Conservation (phyloP, 352 stramenopile genomes). For the Phytophthora quininea region DNA sequence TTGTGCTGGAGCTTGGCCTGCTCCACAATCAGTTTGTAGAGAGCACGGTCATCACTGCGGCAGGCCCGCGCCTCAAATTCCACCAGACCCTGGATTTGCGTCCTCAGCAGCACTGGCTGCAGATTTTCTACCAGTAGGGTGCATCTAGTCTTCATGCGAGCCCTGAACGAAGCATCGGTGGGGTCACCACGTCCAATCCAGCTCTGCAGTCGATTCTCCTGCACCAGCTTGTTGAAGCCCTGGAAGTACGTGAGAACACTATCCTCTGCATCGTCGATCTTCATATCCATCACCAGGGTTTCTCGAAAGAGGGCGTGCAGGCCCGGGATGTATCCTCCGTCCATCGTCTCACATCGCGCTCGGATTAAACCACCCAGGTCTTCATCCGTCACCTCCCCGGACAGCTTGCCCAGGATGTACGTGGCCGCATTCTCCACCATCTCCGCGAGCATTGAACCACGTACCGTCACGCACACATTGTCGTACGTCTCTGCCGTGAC, state of each 20-base stretch:
- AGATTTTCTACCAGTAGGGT: conserved; percentile 9
- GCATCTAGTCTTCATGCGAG: conserved; percentile 6
- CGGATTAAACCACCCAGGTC: too few species aligned
- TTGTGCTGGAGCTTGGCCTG: conserved; percentile 13
- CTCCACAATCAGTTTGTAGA: conserved; percentile 18
- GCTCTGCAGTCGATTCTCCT: conserved; percentile 15
- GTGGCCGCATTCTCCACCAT: conserved; percentile 21
- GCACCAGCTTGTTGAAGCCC: conserved; percentile 20
- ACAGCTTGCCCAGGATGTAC: conserved; percentile 24
- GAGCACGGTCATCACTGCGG: conserved; percentile 3
- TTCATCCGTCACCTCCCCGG: too few species aligned
- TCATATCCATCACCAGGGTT: conserved; percentile 24
- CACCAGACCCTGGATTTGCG: conserved; percentile 10
- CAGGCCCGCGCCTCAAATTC: conserved; percentile 18
- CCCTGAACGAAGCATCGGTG: conserved; percentile 2
- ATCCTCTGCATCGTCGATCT: conserved; percentile 10
- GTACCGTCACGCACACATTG: conserved; percentile 18
- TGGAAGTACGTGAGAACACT: conserved; percentile 20
- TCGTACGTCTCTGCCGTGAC: conserved; percentile 19
- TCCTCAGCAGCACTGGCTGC: conserved; percentile 2
- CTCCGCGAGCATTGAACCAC: conserved; percentile 13
- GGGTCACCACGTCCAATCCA: conserved; percentile 9
- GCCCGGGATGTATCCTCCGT: conserved; percentile 15
- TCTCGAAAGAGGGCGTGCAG: conserved; percentile 18
- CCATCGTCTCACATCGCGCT: too few species aligned